These are phyloP conservation scores for Cercospora beticola DNA, from an alignment of 2,329 filamentous ascomycete species.

Conservation along the genomic window DNA sequence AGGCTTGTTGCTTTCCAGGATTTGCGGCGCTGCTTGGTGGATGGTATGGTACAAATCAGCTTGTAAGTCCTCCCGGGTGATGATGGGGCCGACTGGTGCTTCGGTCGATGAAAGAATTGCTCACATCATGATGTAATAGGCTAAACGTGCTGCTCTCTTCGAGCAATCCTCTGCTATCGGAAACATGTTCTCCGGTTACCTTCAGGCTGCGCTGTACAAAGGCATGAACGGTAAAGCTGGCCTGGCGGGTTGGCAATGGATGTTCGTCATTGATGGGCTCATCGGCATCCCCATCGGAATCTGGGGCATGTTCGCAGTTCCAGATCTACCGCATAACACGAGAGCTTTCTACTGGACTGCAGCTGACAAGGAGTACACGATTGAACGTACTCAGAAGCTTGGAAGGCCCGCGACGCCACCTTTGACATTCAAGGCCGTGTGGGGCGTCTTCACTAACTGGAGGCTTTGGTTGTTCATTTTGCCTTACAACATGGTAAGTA, in stretches of 20 bases:
- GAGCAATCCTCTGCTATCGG: constrained; percentile 49
- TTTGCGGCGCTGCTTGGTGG: constrained; percentile 16
- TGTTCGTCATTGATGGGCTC: constrained; percentile 53
- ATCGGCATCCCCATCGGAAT: constrained; percentile 56
- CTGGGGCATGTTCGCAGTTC: constrained; percentile 50
- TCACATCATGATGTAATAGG: neutral
- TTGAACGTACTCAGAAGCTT: constrained; percentile 15
- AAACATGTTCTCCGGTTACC: constrained; percentile 52
- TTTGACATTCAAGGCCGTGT: constrained; percentile 7
- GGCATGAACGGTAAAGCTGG: constrained; percentile 41
- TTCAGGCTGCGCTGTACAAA: constrained; percentile 55
- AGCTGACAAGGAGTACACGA: constrained; percentile 15
- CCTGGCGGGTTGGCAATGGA: constrained; percentile 37
- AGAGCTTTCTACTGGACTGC: constrained; percentile 49
- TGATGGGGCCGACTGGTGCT: neutral
- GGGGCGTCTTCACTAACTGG: constrained; percentile 19
- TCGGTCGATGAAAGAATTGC: neutral
- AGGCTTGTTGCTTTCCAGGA: constrained; percentile 9
- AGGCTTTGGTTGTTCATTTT: constrained; percentile 18
- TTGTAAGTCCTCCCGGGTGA: neutral
- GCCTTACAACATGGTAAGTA: constrained; percentile 1
- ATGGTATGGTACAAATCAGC: constrained; percentile 11
- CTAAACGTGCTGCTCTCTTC: constrained; percentile 54
- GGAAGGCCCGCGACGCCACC: constrained; percentile 11
- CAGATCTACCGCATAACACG: constrained; percentile 53